Evolutionary conservation across 2,329 filamentous ascomycete genomes (phyloP).

Genomic region (Aspergillus transmontanensis): DNA sequence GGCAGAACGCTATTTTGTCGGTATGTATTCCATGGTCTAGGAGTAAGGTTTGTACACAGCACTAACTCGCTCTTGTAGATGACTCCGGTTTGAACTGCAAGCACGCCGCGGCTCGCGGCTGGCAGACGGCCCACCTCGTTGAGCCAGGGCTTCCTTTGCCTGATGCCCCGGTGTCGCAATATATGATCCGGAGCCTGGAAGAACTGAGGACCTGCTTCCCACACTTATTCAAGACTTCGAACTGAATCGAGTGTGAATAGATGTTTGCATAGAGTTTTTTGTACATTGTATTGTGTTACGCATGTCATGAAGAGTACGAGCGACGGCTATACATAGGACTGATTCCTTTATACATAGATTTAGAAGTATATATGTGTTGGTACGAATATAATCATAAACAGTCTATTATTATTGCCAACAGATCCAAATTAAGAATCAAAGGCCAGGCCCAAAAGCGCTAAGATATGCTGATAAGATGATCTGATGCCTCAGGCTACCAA

Average conservation of each 20-base stretch:
- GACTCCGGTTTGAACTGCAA: slow-evolving; percentile 84
- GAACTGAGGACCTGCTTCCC: slow-evolving; percentile 78
- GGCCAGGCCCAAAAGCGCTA: too few relatives aligned
- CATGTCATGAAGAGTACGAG: slow-evolving; percentile 13
- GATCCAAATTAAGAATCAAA: too few relatives aligned
- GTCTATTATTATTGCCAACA: neutral
- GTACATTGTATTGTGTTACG: slow-evolving; percentile 3
- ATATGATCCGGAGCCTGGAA: slow-evolving; percentile 73
- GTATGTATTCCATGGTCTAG: slow-evolving; percentile 53
- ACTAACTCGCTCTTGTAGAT: slow-evolving; percentile 51
- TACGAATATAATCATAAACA: neutral
- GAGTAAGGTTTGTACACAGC: neutral
- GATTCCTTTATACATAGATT: neutral
- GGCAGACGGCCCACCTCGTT: slow-evolving; percentile 83
- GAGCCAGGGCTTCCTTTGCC: slow-evolving; percentile 72
- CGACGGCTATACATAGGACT: neutral
- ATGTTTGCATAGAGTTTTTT: slow-evolving; percentile 3
- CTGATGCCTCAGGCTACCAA: slow-evolving; percentile 16
- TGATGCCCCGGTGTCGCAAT: slow-evolving; percentile 65
- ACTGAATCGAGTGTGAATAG: neutral
- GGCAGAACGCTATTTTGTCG: slow-evolving; percentile 87
- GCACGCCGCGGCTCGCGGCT: slow-evolving; percentile 76
- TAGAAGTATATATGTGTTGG: neutral
- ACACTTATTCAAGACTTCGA: slow-evolving; percentile 71
- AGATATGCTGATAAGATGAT: neutral